These are phyloP conservation scores for Setaria viridis DNA, from an alignment of 202 grass and related monocot species.

Conservation along the genomic window DNA sequence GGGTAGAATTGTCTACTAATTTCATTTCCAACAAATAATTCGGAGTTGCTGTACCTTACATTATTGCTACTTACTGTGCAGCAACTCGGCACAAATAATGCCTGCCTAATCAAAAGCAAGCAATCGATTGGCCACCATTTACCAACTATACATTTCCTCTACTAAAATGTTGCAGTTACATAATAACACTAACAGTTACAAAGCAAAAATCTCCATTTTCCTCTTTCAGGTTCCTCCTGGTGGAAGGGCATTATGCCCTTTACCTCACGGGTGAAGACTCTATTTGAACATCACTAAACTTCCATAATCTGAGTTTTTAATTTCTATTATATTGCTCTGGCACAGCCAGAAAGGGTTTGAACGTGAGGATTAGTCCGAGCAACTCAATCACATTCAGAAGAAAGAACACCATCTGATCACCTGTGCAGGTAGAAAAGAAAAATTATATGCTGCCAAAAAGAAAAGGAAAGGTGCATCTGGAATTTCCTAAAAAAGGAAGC, in stretches of 20 bases:
- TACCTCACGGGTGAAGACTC: neutral
- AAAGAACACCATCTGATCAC: slow-evolving; percentile 84
- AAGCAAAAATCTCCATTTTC: neutral
- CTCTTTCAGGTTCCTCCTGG: neutral
- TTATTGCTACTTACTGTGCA: slow-evolving; percentile 1
- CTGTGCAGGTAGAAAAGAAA: slow-evolving; percentile 36
- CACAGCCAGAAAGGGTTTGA: slow-evolving; percentile 64
- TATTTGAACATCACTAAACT: slow-evolving; percentile 14
- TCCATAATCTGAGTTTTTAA: neutral
- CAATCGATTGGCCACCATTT: neutral
- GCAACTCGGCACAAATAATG: slow-evolving; percentile 7
- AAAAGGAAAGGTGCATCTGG: neutral
- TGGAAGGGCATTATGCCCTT: neutral
- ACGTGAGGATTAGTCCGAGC: slow-evolving; percentile 61
- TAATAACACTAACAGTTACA: neutral
- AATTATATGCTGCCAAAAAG: neutral
- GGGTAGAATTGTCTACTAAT: neutral
- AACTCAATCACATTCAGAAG: slow-evolving; percentile 57
- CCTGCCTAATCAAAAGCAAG: neutral
- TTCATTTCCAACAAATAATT: slow-evolving; percentile 25
- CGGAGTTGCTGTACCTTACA: neutral
- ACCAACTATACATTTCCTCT: neutral
- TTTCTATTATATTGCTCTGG: slow-evolving; percentile 43
- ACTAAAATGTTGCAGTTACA: slow-evolving; percentile 18
- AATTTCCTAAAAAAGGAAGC: neutral